Base-by-base conservation (phyloP, 148 eudicot genomes). In the Cornus kousa region DNA sequence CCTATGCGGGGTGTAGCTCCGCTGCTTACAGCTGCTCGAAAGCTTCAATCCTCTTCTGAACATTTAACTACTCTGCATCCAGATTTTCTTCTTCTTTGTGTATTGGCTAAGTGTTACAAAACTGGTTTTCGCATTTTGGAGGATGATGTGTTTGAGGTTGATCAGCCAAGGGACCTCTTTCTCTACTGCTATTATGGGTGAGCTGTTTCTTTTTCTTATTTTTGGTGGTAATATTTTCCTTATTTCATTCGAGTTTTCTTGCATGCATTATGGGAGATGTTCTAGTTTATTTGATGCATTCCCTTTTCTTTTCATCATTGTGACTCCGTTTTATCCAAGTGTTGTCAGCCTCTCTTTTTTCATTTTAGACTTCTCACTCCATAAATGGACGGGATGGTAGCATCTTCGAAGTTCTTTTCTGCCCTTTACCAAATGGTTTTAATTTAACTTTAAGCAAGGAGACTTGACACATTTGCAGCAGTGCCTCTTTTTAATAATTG, bases 151-250 rank as follows among this genome's bases (percentile, higher is more conserved):
- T 92, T 76, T 79, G 99, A 94, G 86, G 82, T 94, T 80, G 97
- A 92, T 75, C 92, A 88, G 76, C 99, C 98, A 71, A 92, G 83
- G 82, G 95, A 96, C 78, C 87, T 96, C 43, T 94, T 89, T 81
- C 95, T 96, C 14, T 94, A 89, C 74, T 92, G 93, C 79, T 94
- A 96, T 79, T 96, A 96, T 79, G 99, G 99, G 99, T 92, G 77
- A 88, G 94, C 83, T 64, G 23, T 77, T 71, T 64, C 53, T 6
- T 43, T 4, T 39, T 39, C 7, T 24, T 48, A 55, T n/a, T 3
- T 16, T 67, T 17, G 65, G 31, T 66, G 5, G 66, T 28, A 24
- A 17, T 43, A 43, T 73, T 50, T 3, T 75, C 11, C 35, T 80
- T 62, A 37, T 57, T 68, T 60, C 5, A 37, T 31, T 37, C 70